These are phyloP conservation scores for Nothophoma quercina DNA, from an alignment of 2,329 filamentous ascomycete species.

Conservation along the genomic window DNA sequence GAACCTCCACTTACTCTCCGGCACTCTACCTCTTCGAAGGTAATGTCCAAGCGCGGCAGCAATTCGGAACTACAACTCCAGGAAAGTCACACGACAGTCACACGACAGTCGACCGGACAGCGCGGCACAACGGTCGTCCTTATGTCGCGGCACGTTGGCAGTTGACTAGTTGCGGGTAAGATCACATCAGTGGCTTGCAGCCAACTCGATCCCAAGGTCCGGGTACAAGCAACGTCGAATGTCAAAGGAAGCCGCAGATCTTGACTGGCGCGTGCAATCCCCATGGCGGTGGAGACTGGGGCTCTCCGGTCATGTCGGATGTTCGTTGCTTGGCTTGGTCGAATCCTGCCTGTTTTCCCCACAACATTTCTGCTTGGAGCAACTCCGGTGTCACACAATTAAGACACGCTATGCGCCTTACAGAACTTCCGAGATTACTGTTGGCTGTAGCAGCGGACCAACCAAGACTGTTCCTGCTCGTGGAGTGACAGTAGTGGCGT, in stretches of 20 bases:
- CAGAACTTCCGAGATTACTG: constrained; percentile 21
- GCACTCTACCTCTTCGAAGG: constrained; percentile 1
- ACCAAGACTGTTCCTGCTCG: constrained; percentile 25
- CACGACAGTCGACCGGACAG: no score
- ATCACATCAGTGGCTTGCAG: constrained; percentile 16
- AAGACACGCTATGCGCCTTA: constrained; percentile 26
- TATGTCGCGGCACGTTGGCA: constrained; percentile 13
- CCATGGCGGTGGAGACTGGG: constrained; percentile 11
- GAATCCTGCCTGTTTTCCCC: constrained; percentile 27
- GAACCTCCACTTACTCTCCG: constrained; percentile 6
- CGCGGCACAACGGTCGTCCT: constrained; percentile 9
- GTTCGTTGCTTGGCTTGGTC: constrained; percentile 24
- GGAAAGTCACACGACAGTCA: constrained; percentile 12
- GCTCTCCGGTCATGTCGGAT: constrained; percentile 18
- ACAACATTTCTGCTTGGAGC: constrained; percentile 26
- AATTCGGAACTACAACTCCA: not conserved
- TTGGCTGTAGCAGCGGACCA: constrained; percentile 24
- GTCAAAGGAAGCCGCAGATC: constrained; percentile 5
- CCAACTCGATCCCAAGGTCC: not conserved
- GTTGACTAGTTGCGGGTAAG: constrained; percentile 16
- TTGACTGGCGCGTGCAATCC: constrained; percentile 7
- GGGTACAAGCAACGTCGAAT: constrained; percentile 7
- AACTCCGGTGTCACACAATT: constrained; percentile 27
- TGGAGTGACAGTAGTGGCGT: constrained; percentile 29
- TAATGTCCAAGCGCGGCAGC: not conserved